Evolutionary conservation across 495 filamentous ascomycete species (phyloP), one percentile per base, ranked within the genome.

Genomic region (Cercophora sp.): DNA sequence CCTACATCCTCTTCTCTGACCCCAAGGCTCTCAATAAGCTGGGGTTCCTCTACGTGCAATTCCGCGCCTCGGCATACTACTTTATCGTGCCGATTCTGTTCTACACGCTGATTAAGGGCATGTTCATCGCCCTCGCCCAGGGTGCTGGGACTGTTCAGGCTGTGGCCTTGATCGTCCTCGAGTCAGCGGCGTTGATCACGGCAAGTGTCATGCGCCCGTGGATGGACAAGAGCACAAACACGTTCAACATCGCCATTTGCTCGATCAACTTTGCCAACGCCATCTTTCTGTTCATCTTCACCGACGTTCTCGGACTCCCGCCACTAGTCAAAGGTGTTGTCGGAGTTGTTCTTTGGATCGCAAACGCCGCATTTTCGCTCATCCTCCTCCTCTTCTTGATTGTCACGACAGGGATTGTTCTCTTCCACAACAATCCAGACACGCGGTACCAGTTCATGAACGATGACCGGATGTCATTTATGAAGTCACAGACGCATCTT

Each of bases 181-280:
- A 98, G 73, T 86, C 88, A 3, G 81, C 62, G 36, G 84, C 88
- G 62, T 75, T 98, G 61, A 85, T 97, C 61, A 81, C 62, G 26
- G 84, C 90, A 46, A 87, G 82, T 59, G 82, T 95, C 39, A 73
- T 96, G 60, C 85, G 89, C 43, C 93, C 93, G 10, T 98, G 91
- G 85, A 97, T 98, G 93, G 93, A 98, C 78, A 97, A 96, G 82
- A 94, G 91, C 73, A 96, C 92, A 53, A 98, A 98, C 66, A 82
- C 85, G 55, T 95, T 94, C 80, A 98, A 98, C 75, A 96, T 98
- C 58, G 78, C 92, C 47, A 97, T 98, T 63, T 84, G 81, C 51
- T 84, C 79, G 19, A 75, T 96, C 65, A 96, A 96, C 71, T 95
- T 97, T 66, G 62, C 96, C 64, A 96, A 95, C 68, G 81, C 83